Conservation (phyloP, 768 basidiomycete species). For the Rubroboletus satanas region DNA sequence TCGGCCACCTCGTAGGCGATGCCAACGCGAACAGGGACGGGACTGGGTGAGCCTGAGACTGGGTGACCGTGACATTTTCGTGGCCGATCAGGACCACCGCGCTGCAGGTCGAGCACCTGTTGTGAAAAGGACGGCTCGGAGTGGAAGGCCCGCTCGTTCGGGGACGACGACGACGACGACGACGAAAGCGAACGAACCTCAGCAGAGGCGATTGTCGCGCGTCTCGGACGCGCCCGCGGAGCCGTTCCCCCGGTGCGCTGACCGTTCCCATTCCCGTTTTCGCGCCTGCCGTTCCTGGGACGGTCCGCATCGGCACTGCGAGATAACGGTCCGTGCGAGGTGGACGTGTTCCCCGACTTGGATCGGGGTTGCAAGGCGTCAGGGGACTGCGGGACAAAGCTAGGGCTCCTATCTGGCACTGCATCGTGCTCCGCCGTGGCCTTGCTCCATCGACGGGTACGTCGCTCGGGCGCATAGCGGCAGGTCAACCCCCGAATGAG, state of each 20-base stretch:
- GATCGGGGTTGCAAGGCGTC: neutral
- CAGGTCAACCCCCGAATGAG: slow-evolving; percentile 53
- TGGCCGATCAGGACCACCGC: neutral
- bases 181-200: neutral
- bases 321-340: neutral
- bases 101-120: too few species aligned
- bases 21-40: neutral
- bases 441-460: neutral
- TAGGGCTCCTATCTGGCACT: slow-evolving; percentile 1
- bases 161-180: neutral
- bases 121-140: neutral
- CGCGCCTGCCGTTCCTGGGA: neutral
- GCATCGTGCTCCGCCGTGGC: neutral
- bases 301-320: neutral
- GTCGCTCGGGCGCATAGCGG: slow-evolving; percentile 64
- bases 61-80: neutral
- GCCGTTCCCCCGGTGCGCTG: too few species aligned
- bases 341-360: neutral
- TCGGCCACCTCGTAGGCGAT: neutral
- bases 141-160: neutral
- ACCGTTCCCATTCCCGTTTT: neutral
- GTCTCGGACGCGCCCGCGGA: neutral
- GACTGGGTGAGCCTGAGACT: neutral
- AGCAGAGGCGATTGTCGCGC: neutral
- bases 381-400: neutral